These are phyloP conservation scores for Ambrosiella beaveri DNA, from an alignment of 2,329 filamentous ascomycete species.

Conservation along the genomic window DNA sequence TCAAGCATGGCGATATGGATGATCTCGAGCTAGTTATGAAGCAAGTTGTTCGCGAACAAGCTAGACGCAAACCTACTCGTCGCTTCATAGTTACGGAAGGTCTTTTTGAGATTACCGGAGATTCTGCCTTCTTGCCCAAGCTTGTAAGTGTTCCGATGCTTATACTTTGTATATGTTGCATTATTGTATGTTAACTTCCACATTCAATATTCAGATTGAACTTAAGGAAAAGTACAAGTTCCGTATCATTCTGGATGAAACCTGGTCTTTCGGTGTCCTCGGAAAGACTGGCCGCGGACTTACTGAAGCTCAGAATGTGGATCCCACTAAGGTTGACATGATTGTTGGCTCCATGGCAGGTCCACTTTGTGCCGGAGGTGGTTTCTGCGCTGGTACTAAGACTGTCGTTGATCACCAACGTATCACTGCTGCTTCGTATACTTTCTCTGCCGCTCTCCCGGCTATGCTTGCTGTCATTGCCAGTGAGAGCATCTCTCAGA, in stretches of 20 bases:
- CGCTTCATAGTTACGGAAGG: conserved; percentile 94
- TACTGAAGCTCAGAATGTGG: conserved; percentile 93
- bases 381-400: conserved; percentile 81
- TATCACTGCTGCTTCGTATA: conserved; percentile 81
- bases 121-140: conserved; percentile 68
- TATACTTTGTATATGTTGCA: no score
- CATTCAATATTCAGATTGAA: conserved; percentile 34
- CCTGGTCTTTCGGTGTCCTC: conserved; percentile 89
- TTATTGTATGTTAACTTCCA: conserved; percentile 7
- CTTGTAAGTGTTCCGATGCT: conserved; percentile 37
- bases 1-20: conserved; percentile 88
- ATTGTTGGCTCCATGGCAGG: conserved; percentile 85
- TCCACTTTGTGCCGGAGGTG: conserved; percentile 77
- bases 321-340: conserved; percentile 88
- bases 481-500: conserved; percentile 70
- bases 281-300: conserved; percentile 81
- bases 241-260: conserved; percentile 91
- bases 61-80: conserved; percentile 69
- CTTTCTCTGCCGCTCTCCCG: conserved; percentile 85
- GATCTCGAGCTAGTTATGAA: conserved; percentile 75
- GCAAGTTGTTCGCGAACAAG: conserved; percentile 75
- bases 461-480: conserved; percentile 91
- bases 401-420: conserved; percentile 95
- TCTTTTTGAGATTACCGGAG: conserved; percentile 78
- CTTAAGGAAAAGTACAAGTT: conserved; percentile 96